phyloP scores from a whole-genome alignment of 2,329 filamentous ascomycete species.

The Emergomyces pasteurianus region DNA sequence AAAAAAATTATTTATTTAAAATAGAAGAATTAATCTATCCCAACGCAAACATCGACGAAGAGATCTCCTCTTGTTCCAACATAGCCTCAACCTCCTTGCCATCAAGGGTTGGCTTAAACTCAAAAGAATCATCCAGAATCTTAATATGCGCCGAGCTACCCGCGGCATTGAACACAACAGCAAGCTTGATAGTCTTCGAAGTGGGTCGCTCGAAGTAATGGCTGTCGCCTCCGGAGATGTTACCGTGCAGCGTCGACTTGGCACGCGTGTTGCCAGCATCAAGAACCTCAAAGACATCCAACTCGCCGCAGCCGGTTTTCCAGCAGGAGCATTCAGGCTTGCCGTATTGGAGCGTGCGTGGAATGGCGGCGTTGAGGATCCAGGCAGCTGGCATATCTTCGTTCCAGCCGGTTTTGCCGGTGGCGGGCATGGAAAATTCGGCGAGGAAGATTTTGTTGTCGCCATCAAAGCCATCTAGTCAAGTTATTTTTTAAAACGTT shows the following conservation, averaged over 20 bases:
- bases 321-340: constrained; percentile 57
- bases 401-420: constrained; percentile 40
- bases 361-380: constrained; percentile 62
- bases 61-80: background rate
- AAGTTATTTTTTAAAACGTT: background rate
- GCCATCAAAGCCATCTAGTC: constrained; percentile 52
- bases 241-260: constrained; percentile 58
- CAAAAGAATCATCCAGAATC: constrained; percentile 30
- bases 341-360: constrained; percentile 57
- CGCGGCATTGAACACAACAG: constrained; percentile 47
- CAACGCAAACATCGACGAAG: constrained; percentile 9
- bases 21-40: background rate
- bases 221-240: constrained; percentile 47
- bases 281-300: constrained; percentile 64
- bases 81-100: constrained; percentile 6
- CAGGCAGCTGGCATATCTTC: constrained; percentile 63
- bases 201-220: constrained; percentile 61
- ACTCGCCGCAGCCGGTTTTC: constrained; percentile 58
- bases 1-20: background rate
- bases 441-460: constrained; percentile 61
- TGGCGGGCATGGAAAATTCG: constrained; percentile 60
- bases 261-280: constrained; percentile 50
- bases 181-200: constrained; percentile 48
- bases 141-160: constrained; percentile 46
- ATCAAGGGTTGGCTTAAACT: constrained; percentile 12